These are phyloP conservation scores for Zasmidium angulare DNA, from an alignment of 2,329 filamentous ascomycete genomes.

Conservation along the genomic window DNA sequence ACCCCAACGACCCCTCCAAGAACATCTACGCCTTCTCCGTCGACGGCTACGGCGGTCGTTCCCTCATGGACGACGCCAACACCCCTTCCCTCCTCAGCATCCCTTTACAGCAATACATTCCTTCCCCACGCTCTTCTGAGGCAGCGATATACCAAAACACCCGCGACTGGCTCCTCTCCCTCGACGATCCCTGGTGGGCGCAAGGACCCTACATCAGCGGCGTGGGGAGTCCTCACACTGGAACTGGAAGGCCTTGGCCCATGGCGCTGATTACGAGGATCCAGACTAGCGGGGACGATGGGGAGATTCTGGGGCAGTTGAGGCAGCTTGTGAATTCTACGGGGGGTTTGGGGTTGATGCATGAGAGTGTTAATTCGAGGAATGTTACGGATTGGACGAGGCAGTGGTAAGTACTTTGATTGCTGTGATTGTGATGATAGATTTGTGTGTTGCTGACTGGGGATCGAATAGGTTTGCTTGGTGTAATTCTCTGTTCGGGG, in stretches of 20 bases:
- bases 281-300: slow-evolving; percentile 48
- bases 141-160: slow-evolving; percentile 49
- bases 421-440: neutral
- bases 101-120: slow-evolving; percentile 61
- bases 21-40: slow-evolving; percentile 51
- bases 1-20: slow-evolving; percentile 37
- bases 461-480: slow-evolving; percentile 43
- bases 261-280: slow-evolving; percentile 55
- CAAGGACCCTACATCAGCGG: slow-evolving; percentile 49
- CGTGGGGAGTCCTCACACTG: slow-evolving; percentile 50
- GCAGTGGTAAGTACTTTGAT: slow-evolving; percentile 42
- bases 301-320: slow-evolving; percentile 47
- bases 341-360: slow-evolving; percentile 50
- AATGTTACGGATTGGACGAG: slow-evolving; percentile 49
- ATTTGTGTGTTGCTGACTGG: neutral
- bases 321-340: slow-evolving; percentile 48
- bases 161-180: slow-evolving; percentile 44
- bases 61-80: slow-evolving; percentile 72
- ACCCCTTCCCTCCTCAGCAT: slow-evolving; percentile 66
- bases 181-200: slow-evolving; percentile 52
- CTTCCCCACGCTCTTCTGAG: slow-evolving; percentile 25
- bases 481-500: slow-evolving; percentile 40
- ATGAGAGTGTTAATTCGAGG: slow-evolving; percentile 53
- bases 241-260: slow-evolving; percentile 50
- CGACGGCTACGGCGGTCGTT: slow-evolving; percentile 42